Evolutionary conservation across 2,329 filamentous ascomycete genomes (phyloP), one percentile per base, ranked within the genome.

Genomic region (Colletotrichum gigasporum): DNA sequence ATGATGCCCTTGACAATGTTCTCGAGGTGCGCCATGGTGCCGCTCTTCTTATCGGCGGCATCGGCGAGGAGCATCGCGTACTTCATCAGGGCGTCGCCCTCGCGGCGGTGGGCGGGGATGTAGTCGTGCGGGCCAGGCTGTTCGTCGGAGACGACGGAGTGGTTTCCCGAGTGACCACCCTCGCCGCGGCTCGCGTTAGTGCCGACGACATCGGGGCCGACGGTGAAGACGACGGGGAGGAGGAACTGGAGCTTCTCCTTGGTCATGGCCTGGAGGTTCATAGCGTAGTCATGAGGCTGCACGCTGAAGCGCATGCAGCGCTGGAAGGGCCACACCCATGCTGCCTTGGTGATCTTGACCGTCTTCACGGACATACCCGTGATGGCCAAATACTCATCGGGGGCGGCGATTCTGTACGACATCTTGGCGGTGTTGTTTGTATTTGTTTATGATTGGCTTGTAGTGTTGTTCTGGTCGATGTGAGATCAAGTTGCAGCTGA

Each of bases 1-100:
- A 96, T 96, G 75, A 96, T 94, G 65, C 92, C 93, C 76, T 93
- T 95, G 76, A 96, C 90, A 66, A 96, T 96, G 69, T 91, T 91
- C 72, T 91, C 90, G 14, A 96, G 89, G 78, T 95, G 91, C 56
- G 85, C 68, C 76, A 79, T 71, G 53, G 74, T 70, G 14, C 79
- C 77, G 35, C 74, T 75, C 69, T 81, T 79, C 35, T 71, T 72
- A 8, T 79, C 76, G 53, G 89, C 89, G 11, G 91, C 91, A 63
- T 90, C 90, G 4, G 92, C 91, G 4, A 96, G 82, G 0, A 96
- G 84, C 76, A 93, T 90, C 53, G 92, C 92, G 72, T 94, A 96
- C 79, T 94, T 96, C 78, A 89, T 87, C 50, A 97, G 83, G 2
- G 91, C 83, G 37, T 90, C 87, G 5, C 83, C 85, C 69, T 87